These are phyloP conservation scores for Cutaneotrichosporon mucoides DNA, from an alignment of 1,284 basidiomycete genomes.

Conservation along the genomic window DNA sequence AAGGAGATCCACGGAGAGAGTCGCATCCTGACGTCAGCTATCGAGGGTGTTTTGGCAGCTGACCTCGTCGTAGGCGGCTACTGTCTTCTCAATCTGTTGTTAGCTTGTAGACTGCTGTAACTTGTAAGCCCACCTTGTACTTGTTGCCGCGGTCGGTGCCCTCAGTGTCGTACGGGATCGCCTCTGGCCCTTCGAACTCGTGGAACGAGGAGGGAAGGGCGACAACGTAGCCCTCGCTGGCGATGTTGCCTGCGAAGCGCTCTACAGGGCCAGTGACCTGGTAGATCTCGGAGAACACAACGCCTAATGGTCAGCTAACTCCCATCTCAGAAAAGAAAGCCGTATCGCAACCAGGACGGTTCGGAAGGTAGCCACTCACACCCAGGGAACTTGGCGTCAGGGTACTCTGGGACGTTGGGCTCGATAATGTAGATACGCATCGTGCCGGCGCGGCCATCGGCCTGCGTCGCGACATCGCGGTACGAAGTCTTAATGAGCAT, in stretches of 20 bases:
- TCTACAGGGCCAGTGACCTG: conserved; percentile 48
- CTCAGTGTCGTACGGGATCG: conserved; percentile 79
- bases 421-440: conserved; percentile 60
- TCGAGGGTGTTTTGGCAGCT: not conserved
- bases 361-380: conserved; percentile 22
- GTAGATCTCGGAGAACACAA: conserved; percentile 52
- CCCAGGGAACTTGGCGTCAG: conserved; percentile 49
- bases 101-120: not conserved
- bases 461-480: conserved; percentile 67
- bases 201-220: conserved; percentile 59
- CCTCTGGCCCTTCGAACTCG: conserved; percentile 80
- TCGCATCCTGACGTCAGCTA: conserved; percentile 60
- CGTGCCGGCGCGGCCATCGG: conserved; percentile 58
- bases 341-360: not conserved
- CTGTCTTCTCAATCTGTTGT: conserved; percentile 70
- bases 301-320: conserved; percentile 19
- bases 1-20: conserved; percentile 69
- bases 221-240: conserved; percentile 62
- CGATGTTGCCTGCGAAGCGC: conserved; percentile 80
- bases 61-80: conserved; percentile 80
- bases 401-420: conserved; percentile 47
- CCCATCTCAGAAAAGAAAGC: no score
- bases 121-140: conserved; percentile 62
- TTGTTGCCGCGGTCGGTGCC: conserved; percentile 86
- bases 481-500: conserved; percentile 79